Evolutionary conservation across 805 yeast species (phyloP), one percentile per base, ranked within the genome.

Genomic region (Candida pseudoglaebosa): DNA sequence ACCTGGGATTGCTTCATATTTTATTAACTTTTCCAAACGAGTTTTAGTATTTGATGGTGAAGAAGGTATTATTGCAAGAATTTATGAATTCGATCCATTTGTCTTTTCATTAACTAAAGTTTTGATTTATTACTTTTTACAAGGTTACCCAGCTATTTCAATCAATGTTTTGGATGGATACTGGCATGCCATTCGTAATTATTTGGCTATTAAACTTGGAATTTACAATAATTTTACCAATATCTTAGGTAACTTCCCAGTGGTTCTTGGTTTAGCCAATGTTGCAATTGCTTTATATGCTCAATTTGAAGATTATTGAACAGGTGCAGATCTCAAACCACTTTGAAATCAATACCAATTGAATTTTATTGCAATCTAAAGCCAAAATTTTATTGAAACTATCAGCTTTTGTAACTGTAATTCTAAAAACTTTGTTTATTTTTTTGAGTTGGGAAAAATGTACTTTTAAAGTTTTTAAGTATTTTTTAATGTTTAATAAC

Each of bases 11-110:
- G 47, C 59, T 24, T 70, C 80, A 13, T 77, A 72, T 58, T 77
- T 73, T 58, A 49, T 77, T 49, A 77, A 77, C 58, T 74, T 75
- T 50, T 61, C 79, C 40, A 61, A 67, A 54, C 60, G 72, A 52
- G 56, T 61, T 28, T 55, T 62, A 35, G 57, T 53, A 18, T 50
- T 58, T 38, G 64, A 62, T 45, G 62, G 56, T 36, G 66, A 59
- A 21, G 56, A 53, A 19, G 51, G 58, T 32, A 47, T 61, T 32
- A 53, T 59, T 39, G 59, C 62, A 30, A 63, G 74, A 56, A 58
- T 61, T 40, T 66, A 67, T 53, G 57, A 51, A 36, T 69, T 54
- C 55, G 85, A 79, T 54, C 83, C 84, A 30, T 67, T 78, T 45
- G 59, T 70, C 35, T 77, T 73, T 55, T 72, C 73, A 41, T 56